Conservation (phyloP, 768 basidiomycete genomes). For the Ramaria sp. region DNA sequence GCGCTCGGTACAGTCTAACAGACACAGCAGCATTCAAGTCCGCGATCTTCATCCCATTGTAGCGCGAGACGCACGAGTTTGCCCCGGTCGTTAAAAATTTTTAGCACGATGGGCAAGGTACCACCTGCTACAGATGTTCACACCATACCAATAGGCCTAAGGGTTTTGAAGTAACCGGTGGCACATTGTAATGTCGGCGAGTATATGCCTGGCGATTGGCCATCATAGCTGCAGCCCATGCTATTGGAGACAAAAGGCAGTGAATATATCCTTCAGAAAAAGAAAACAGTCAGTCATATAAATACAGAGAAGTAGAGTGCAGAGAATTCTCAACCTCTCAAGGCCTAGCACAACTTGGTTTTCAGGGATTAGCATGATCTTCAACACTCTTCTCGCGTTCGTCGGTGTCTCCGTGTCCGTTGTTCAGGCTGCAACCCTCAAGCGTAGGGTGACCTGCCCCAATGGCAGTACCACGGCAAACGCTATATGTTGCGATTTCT, state of each 20-base stretch:
- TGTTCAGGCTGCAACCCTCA: slow-evolving; percentile 4
- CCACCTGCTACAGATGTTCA: background rate
- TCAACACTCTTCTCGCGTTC: background rate
- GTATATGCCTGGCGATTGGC: background rate
- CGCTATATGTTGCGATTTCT: slow-evolving; percentile 5
- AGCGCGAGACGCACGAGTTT: too few relatives aligned
- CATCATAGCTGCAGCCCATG: background rate
- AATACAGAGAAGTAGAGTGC: background rate
- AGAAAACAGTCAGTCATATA: background rate
- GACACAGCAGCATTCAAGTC: too few relatives aligned
- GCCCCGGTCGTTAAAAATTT: background rate
- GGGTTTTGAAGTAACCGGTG: too few relatives aligned
- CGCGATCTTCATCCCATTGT: too few relatives aligned
- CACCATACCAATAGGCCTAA: too few relatives aligned
- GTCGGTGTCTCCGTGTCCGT: background rate
- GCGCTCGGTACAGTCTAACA: too few relatives aligned
- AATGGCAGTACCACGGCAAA: slow-evolving; percentile 1
- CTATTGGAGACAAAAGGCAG: too few relatives aligned
- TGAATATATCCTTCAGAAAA: too few relatives aligned
- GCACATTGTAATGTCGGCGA: too few relatives aligned
- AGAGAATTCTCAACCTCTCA: background rate
- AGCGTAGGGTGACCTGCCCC: slow-evolving; percentile 5
- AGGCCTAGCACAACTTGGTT: background rate
- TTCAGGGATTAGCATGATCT: background rate
- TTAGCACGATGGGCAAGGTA: background rate